These are phyloP conservation scores for Serendipita sp. DNA, from an alignment of 768 basidiomycete genomes.

Conservation along the genomic window DNA sequence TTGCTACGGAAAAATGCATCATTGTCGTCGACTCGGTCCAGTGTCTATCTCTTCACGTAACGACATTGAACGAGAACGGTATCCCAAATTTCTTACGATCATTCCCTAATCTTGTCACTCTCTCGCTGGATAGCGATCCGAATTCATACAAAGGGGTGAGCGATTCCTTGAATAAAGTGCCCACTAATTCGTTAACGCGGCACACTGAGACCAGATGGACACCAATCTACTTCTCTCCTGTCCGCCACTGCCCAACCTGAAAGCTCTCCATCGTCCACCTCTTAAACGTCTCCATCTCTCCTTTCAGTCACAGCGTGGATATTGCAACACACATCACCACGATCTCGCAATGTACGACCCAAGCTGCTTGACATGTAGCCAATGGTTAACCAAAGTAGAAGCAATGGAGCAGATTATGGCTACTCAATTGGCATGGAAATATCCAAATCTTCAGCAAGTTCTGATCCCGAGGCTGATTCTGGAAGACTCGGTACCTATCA, in stretches of 20 bases:
- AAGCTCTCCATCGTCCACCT: not conserved
- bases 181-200: too few relatives aligned
- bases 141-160: not conserved
- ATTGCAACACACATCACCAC: not conserved
- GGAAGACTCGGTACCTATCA: not conserved
- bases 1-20: not conserved
- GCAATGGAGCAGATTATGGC: not conserved
- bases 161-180: too few relatives aligned
- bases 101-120: not conserved
- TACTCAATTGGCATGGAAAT: not conserved
- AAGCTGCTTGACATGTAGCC: not conserved
- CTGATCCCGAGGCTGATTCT: not conserved
- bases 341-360: not conserved
- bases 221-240: not conserved
- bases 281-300: not conserved
- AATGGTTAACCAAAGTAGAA: not conserved
- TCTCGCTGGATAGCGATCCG: not conserved
- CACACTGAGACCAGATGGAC: not conserved
- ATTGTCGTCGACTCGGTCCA: not conserved
- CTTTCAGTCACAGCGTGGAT: not conserved
- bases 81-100: not conserved
- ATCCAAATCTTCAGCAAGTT: not conserved
- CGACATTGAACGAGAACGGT: not conserved
- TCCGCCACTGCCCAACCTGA: not conserved
- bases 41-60: not conserved